A percentile compares a stretch with the other conserved stretches of the same genome.
These are phyloP conservation scores for Boehmeria nivea DNA, from an alignment of 306 rosid genomes.

Conservation along the genomic window DNA sequence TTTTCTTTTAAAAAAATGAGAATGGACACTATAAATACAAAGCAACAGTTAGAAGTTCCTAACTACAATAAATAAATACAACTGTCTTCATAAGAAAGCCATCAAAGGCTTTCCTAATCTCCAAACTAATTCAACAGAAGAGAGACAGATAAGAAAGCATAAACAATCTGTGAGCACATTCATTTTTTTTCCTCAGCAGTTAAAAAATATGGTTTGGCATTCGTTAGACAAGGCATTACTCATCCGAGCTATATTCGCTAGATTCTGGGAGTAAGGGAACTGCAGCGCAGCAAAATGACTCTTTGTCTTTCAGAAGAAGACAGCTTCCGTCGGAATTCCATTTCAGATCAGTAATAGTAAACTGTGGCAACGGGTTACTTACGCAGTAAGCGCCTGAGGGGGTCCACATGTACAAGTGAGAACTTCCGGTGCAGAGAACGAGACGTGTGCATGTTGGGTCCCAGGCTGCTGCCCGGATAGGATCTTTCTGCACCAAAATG, in stretches of 20 bases:
- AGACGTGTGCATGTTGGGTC: constrained; percentile 84
- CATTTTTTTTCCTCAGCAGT: neutral
- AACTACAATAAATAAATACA: neutral
- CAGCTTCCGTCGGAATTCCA: constrained; percentile 98
- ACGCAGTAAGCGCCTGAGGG: constrained; percentile 87
- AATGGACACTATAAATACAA: neutral
- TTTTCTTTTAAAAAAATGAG: too few species aligned
- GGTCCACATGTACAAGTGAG: constrained; percentile 93
- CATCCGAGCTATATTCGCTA: constrained; percentile 86
- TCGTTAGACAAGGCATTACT: constrained; percentile 14
- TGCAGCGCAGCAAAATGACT: constrained; percentile 83
- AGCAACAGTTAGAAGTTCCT: constrained; percentile 2
- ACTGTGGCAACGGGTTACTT: constrained; percentile 59
- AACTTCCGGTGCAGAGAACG: constrained; percentile 73
- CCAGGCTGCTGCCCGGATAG: constrained; percentile 86
- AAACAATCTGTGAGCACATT: neutral
- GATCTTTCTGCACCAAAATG: constrained; percentile 82
- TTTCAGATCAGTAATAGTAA: constrained; percentile 62
- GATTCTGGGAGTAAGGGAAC: constrained; percentile 64
- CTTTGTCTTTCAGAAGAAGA: constrained; percentile 86
- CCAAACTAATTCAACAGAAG: neutral
- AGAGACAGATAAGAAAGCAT: neutral
- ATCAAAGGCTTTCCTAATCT: neutral
- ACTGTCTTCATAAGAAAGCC: too few species aligned
- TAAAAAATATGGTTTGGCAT: neutral